Conservation (phyloP, 495 filamentous ascomycete genomes). For the Pseudoneurospora amorphoporcata region DNA sequence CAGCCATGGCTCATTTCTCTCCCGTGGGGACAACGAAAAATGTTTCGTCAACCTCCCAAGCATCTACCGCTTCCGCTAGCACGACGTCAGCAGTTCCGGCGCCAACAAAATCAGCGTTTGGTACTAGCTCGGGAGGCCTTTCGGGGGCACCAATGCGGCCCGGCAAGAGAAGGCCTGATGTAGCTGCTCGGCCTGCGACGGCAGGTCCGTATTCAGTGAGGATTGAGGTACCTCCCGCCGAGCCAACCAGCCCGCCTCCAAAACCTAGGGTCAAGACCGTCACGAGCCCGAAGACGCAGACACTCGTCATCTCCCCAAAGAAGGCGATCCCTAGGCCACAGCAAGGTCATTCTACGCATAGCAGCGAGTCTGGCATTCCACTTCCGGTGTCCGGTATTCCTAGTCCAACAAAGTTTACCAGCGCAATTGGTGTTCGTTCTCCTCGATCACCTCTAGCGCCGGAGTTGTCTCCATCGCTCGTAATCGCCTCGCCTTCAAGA, state of each 20-base stretch:
- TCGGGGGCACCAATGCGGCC: conserved; percentile 48
- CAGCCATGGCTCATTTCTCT: conserved; percentile 59
- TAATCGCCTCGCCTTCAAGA: conserved; percentile 29
- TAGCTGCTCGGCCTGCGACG: conserved; percentile 42
- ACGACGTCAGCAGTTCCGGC: conserved; percentile 27
- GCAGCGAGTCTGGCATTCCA: conserved; percentile 31
- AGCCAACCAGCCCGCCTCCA: conserved; percentile 32
- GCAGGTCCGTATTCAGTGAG: conserved; percentile 49
- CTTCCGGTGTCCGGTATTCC: conserved; percentile 21
- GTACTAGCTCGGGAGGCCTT: conserved; percentile 37
- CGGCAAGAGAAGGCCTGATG: conserved; percentile 37
- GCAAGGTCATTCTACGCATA: conserved; percentile 33
- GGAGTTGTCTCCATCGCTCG: conserved; percentile 11
- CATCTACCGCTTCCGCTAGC: conserved; percentile 24
- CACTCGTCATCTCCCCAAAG: conserved; percentile 26
- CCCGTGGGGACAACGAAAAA: conserved; percentile 42
- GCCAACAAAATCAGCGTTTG: conserved; percentile 26
- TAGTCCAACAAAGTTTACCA: conserved; percentile 23
- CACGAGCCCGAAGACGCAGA: conserved; percentile 28
- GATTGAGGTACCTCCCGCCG: conserved; percentile 28
- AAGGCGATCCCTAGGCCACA: conserved; percentile 31
- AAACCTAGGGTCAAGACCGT: conserved; percentile 23
- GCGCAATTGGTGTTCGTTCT: conserved; percentile 18
- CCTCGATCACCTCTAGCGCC: conserved; percentile 11
- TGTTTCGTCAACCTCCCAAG: conserved; percentile 30